Percentiles rank a stretch among this genome's conserved stretches.
Evolutionary conservation across 257 asterid species (phyloP).

Genomic region (Nicotiana attenuata): DNA sequence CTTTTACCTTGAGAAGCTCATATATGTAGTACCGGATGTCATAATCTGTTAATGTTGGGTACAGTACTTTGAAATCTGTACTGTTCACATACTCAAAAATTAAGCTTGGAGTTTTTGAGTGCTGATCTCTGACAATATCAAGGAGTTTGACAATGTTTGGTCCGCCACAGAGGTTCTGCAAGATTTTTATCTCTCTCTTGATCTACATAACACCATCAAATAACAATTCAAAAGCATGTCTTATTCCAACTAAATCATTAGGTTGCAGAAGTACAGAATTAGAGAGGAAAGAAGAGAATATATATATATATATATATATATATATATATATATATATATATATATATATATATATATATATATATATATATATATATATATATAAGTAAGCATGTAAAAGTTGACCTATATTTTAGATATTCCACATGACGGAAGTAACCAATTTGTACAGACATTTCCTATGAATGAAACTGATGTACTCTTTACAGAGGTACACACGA

Average conservation of each 20-base stretch:
- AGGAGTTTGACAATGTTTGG: conserved; percentile 67
- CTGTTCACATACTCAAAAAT: conserved; percentile 74
- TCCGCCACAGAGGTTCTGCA: conserved; percentile 77
- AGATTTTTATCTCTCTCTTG: conserved; percentile 70
- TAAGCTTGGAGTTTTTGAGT: conserved; percentile 80
- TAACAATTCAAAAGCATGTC: not conserved
- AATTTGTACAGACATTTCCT: not conserved
- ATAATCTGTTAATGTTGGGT: conserved; percentile 72
- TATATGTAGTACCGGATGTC: conserved; percentile 80
- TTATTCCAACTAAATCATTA: not conserved
- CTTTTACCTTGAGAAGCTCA: conserved; percentile 74
- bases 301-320: not conserved
- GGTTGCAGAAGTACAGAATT: not conserved
- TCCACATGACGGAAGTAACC: not conserved
- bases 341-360: not conserved
- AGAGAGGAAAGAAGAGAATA: not conserved
- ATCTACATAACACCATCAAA: conserved; percentile 36
- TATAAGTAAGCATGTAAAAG: too few relatives aligned
- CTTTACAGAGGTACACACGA: not conserved
- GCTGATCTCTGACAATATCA: conserved; percentile 72
- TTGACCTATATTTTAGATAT: not conserved
- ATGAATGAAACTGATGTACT: not conserved
- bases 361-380: not conserved
- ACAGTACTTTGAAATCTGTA: conserved; percentile 74
- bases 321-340: not conserved